Evolutionary conservation across 352 stramenopile species (phyloP).

Genomic region (Phytophthora cajani): DNA sequence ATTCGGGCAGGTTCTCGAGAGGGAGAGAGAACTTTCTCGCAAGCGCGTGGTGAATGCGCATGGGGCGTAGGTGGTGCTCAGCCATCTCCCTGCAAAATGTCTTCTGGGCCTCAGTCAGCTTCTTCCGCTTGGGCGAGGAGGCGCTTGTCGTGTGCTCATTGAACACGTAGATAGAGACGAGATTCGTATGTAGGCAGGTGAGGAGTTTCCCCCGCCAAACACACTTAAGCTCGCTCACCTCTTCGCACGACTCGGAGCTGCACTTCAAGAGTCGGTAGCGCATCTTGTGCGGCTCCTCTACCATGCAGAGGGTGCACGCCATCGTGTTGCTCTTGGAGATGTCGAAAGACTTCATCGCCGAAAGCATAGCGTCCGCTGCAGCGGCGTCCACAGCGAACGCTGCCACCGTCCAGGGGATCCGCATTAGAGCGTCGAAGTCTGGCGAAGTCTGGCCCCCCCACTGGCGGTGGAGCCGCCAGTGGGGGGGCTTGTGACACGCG

Average conservation of each 20-base stretch:
- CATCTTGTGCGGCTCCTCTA: neutral
- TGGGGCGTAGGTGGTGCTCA: neutral
- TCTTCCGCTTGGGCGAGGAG: neutral
- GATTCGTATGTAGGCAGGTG: neutral
- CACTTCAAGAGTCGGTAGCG: neutral
- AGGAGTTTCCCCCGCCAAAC: neutral
- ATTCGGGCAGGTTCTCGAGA: neutral
- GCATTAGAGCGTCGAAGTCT: too few species aligned
- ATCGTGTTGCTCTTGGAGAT: neutral
- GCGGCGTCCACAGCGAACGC: too few species aligned
- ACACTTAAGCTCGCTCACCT: neutral
- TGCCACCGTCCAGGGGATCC: too few species aligned
- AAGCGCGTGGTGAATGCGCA: conserved; percentile 7
- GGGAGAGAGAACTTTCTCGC: conserved; percentile 5
- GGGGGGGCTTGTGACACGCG: too few species aligned
- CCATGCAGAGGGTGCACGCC: neutral
- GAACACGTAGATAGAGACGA: neutral
- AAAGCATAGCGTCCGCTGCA: neutral
- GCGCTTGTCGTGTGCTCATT: neutral
- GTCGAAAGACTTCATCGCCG: neutral
- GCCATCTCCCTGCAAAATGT: neutral
- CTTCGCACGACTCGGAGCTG: neutral
- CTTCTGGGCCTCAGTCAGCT: too few species aligned
- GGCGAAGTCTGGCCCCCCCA: too few species aligned
- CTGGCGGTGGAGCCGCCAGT: too few species aligned